Evolutionary conservation across 2,329 filamentous ascomycete species (phyloP), one percentile per base, ranked within the genome.

Genomic region (Sarocladiaceae sp.): DNA sequence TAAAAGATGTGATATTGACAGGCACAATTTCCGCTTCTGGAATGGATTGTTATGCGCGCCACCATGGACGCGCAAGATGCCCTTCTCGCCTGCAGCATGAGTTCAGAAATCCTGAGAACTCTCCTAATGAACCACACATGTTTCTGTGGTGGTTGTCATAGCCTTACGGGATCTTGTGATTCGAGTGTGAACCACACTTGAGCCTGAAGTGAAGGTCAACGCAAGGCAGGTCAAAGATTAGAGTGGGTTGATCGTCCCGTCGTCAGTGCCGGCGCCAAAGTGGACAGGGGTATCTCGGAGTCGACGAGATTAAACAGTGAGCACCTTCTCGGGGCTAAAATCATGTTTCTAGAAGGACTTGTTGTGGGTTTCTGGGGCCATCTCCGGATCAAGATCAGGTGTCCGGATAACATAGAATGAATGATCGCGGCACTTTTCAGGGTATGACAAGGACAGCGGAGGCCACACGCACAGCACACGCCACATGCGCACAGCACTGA

Each of bases 1-100:
- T 48, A 48, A 48, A 31, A 48, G 44, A 48, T 33, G 18, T 20
- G 44, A 48, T 48, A 48, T 48, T 48, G 44, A 48, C 44, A 48
- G 44, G 44, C 44, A 48, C 44, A 48, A 48, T 48, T 48, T 48
- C 44, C 44, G 44, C 25, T 31, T 48, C n/a, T 48, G 44, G 25
- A 17, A 6, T 18, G 26, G 15, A n/a, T 48, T 31, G n/a, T 48
- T 17, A 48, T 48, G 44, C 44, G 44, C 44, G 44, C 25, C 26
- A 28, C 26, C 12, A 12, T 22, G 25, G 26, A 48, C 44, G 44
- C 28, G 44, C 44, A 48, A 26, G 40, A 26, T 13, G 13, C 17
- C 11, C 44, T 48, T 18, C 28, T 33, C 44, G 10, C 22, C 28
- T n/a, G 4, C 15, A 22, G 18, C 12, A 28, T 48, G 26, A 28